Evolutionary conservation across 2,329 filamentous ascomycete genomes (phyloP).

Genomic region (Penicillium sp.): DNA sequence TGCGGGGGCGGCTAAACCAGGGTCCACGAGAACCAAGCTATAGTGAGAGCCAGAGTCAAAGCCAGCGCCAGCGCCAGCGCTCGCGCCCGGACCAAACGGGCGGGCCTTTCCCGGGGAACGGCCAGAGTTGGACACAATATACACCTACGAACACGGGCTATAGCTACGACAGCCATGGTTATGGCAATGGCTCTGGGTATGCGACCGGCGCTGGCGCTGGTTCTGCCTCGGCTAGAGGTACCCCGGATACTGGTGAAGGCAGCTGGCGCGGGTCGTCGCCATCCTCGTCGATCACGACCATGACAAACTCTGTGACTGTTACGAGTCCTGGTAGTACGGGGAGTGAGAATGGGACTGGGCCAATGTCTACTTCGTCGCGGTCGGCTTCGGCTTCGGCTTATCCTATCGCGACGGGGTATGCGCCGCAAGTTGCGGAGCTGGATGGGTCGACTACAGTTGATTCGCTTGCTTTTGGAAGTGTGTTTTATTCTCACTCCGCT

Average conservation of each 20-base stretch:
- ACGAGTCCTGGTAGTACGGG: conserved; percentile 26
- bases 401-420: conserved; percentile 14
- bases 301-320: conserved; percentile 18
- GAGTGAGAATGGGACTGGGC: conserved; percentile 15
- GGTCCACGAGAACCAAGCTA: conserved; percentile 2
- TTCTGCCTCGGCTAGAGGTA: not conserved
- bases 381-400: conserved; percentile 3
- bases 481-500: not conserved
- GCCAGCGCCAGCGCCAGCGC: not conserved
- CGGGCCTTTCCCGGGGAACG: not conserved
- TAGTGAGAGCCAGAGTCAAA: not conserved
- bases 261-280: conserved; percentile 24
- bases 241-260: conserved; percentile 7
- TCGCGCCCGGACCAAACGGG: not conserved
- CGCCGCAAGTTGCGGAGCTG: conserved; percentile 10
- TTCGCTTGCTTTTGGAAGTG: conserved; percentile 4
- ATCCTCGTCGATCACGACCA: conserved; percentile 18
- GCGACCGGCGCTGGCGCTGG: not conserved
- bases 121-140: not conserved
- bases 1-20: conserved; percentile 20
- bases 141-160: not conserved
- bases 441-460: conserved; percentile 7
- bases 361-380: not conserved
- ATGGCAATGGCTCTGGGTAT: not conserved
- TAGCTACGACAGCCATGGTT: not conserved